phyloP scores from a whole-genome alignment of 1,284 basidiomycete genomes.

The Farysia itapuensis region DNA sequence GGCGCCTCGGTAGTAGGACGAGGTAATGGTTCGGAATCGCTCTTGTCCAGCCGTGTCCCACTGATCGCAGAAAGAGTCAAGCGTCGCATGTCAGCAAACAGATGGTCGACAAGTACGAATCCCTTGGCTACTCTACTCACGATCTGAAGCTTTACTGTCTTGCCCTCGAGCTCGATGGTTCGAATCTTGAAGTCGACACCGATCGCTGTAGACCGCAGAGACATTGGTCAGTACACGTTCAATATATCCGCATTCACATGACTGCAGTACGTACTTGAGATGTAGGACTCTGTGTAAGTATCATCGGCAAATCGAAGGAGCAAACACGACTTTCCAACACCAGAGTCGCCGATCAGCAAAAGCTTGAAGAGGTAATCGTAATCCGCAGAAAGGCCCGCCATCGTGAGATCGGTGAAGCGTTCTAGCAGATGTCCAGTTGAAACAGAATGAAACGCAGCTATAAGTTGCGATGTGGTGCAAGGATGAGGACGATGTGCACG shows the following conservation, averaged over 20 bases:
- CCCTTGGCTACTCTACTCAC: conserved; percentile 68
- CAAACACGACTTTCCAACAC: conserved; percentile 80
- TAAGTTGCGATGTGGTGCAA: too few species aligned
- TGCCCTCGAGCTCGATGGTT: conserved; percentile 98
- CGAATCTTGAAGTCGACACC: conserved; percentile 97
- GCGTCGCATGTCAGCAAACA: too few species aligned
- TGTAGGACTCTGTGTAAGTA: conserved; percentile 63
- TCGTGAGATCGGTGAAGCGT: too few species aligned
- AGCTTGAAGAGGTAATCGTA: conserved; percentile 60
- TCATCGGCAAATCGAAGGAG: conserved; percentile 63
- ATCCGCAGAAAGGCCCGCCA: conserved; percentile 53
- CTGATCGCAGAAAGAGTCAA: too few species aligned
- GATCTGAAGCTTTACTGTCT: conserved; percentile 99
- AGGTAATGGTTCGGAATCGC: conserved; percentile 77
- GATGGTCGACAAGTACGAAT: too few species aligned
- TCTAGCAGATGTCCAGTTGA: not conserved
- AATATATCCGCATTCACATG: too few species aligned
- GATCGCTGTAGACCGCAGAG: conserved; percentile 34
- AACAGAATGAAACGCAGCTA: too few species aligned
- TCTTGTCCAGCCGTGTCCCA: conserved; percentile 63
- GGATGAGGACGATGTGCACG: too few species aligned
- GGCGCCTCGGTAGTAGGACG: conserved; percentile 87
- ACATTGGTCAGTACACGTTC: not conserved
- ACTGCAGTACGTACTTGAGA: conserved; percentile 61
- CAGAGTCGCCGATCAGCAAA: conserved; percentile 72